Evolutionary conservation across 345 rosid genomes (phyloP), one percentile per base, ranked within the genome.

Genomic region (Rhodamnia argentea): DNA sequence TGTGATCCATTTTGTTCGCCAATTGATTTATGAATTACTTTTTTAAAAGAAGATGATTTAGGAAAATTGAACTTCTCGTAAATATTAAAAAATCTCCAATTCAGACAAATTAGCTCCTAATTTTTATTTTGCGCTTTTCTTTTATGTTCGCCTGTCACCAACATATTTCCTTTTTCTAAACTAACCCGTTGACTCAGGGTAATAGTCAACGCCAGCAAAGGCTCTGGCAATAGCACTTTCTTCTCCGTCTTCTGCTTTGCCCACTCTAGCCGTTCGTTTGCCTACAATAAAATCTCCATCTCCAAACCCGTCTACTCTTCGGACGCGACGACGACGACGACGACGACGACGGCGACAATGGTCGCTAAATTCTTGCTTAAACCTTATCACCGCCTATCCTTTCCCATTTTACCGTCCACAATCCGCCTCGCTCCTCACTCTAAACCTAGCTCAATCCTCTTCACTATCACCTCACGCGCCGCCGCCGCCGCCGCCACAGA

Each of bases 301-400:
- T 70, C 47, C 78, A 37, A 70, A 70, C 47, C 78, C 78, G 78
- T 37, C 47, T 10, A 1, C 0, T 0, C 47, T 37, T 70, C 78
- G 26, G 78, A 1, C 78, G 9, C 26, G 26, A 9, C 23, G 24
- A 64, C 42, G 24, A 8, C 70, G 64, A 7, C 55, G 56, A 15
- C 85, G 20, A 10, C 84, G 40, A 24, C 37, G 75, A 1, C 42
- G 59, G 70, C 57, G 75, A 6, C 47, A 26, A 94, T 91, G 97
- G 90, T 88, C 83, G 88, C 93, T 47, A 93, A 91, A 83, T 87
- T 92, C 10, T 87, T 93, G 82, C 87, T 92, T 74, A 82, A 56
- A 37, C 85, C 87, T 37, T 70, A 37, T 16, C 52, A 82, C 83
- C 83, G 84, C 24, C 83, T 55, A 2, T 82, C 82, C 62, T 74